Evolutionary conservation across 148 eudicot species (phyloP), one percentile per base, ranked within the genome.

Genomic region (Rheum nobile): DNA sequence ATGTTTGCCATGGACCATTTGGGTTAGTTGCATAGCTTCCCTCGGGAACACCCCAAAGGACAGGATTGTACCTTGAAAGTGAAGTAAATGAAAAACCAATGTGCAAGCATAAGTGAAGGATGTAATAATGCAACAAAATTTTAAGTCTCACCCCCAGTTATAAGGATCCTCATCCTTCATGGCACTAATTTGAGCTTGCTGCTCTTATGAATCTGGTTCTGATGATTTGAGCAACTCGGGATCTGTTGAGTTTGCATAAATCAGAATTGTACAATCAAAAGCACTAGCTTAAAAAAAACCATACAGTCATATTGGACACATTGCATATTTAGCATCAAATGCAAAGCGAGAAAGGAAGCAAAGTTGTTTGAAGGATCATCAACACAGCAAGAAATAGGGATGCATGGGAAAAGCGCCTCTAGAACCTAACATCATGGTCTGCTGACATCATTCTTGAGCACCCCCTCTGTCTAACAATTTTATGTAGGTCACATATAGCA

Each of bases 1-100:
- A 73, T 75, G 82, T 83, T 50, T 97, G 89, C 50, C 73, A 75
- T 54, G 89, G 83, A 70, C 99, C 99, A 80, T 84, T 81, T 39
- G 99, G 94, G 78, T 95, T 76, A 76, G 86, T 86, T 71, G 99
- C 96, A 88, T 95, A 95, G 84, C 97, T 92, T 86, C 99, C 99
- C 88, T 95, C 90, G 39, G 99, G 99, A 57, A 91, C 91, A 74
- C 99, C 99, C 96, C 97, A 95, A 29, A 95, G 80, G 77, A 95
- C 92, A 77, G 99, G 97, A 77, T 95, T 85, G 77, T 95, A 91
- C 57, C 97, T 91, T 75, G 55, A 46, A 47, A 63, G 65, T 32
- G 57, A 34, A 81, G n/a, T 54, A 74, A 76, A 72, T 9, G 73
- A 71, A 75, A 26, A 39, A 67, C 72, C 37, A 24, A 42, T 73